phyloP scores from a whole-genome alignment of 2,329 filamentous ascomycete genomes.

The Phyllosticta capitalensis region DNA sequence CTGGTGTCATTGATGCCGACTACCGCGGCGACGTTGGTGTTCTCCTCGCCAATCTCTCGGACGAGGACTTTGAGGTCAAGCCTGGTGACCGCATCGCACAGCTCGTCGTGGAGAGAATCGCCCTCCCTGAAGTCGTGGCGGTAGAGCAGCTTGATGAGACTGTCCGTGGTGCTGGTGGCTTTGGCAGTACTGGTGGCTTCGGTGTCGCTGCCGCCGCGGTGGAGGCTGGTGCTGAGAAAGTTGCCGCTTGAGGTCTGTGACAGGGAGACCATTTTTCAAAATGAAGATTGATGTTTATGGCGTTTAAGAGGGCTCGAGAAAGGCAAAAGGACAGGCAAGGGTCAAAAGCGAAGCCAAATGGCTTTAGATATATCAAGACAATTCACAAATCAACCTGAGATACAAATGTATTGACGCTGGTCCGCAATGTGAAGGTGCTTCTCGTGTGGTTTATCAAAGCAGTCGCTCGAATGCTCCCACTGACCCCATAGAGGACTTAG shows the following conservation, averaged over 20 bases:
- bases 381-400: not conserved
- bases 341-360: not conserved
- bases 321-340: not conserved
- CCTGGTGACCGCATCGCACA: conserved; percentile 89
- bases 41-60: conserved; percentile 84
- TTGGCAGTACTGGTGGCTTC: conserved; percentile 31
- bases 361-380: not conserved
- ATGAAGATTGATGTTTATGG: not conserved
- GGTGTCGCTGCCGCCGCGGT: conserved; percentile 12
- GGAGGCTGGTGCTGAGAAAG: not conserved
- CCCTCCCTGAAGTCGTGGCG: conserved; percentile 84
- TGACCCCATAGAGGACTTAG: too few relatives aligned
- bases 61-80: conserved; percentile 69
- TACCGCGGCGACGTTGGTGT: conserved; percentile 93
- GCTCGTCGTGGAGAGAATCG: conserved; percentile 88
- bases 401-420: not conserved
- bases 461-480: too few relatives aligned
- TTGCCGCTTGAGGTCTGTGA: not conserved
- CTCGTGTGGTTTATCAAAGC: too few relatives aligned
- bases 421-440: too few relatives aligned
- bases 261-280: not conserved
- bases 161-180: conserved; percentile 66
- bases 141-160: conserved; percentile 84
- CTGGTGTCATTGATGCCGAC: conserved; percentile 95
- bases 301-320: not conserved